Evolutionary conservation across 2,329 filamentous ascomycete species (phyloP).

Genomic region (Aureobasidium sp.): DNA sequence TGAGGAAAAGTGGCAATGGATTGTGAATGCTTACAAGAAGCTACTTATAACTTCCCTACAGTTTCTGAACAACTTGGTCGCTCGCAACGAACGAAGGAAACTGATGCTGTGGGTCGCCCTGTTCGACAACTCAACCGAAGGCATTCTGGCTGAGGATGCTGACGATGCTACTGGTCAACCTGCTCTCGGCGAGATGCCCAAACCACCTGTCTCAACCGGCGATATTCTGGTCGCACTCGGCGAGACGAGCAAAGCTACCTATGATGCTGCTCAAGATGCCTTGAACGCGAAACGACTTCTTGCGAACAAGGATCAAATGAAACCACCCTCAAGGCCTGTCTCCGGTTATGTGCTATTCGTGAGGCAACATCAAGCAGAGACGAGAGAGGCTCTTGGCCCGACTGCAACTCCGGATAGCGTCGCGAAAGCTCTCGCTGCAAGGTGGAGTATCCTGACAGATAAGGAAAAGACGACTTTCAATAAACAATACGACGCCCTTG

Average conservation of each 20-base stretch:
- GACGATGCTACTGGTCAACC: slow-evolving; percentile 4
- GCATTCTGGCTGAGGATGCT: slow-evolving; percentile 12
- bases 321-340: slow-evolving; percentile 14
- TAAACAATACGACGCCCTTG: slow-evolving; percentile 12
- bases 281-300: slow-evolving; percentile 14
- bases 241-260: slow-evolving; percentile 11
- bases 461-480: slow-evolving; percentile 9
- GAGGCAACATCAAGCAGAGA: slow-evolving; percentile 12
- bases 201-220: slow-evolving; percentile 16
- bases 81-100: slow-evolving; percentile 59
- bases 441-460: slow-evolving; percentile 13
- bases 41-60: slow-evolving; percentile 60
- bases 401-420: slow-evolving; percentile 12
- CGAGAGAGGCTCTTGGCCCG: slow-evolving; percentile 15
- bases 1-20: slow-evolving; percentile 59
- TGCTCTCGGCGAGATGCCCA: slow-evolving; percentile 11
- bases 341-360: slow-evolving; percentile 26
- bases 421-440: slow-evolving; percentile 12
- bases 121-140: slow-evolving; percentile 41
- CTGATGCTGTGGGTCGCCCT: slow-evolving; percentile 59
- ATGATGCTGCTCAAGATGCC: slow-evolving; percentile 15
- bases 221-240: slow-evolving; percentile 18
- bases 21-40: slow-evolving; percentile 60
- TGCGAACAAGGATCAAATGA: slow-evolving; percentile 9
- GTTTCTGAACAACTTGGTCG: slow-evolving; percentile 59